These are phyloP conservation scores for Pyracantha coccinea DNA, from an alignment of 331 rosid genomes.

Conservation along the genomic window DNA sequence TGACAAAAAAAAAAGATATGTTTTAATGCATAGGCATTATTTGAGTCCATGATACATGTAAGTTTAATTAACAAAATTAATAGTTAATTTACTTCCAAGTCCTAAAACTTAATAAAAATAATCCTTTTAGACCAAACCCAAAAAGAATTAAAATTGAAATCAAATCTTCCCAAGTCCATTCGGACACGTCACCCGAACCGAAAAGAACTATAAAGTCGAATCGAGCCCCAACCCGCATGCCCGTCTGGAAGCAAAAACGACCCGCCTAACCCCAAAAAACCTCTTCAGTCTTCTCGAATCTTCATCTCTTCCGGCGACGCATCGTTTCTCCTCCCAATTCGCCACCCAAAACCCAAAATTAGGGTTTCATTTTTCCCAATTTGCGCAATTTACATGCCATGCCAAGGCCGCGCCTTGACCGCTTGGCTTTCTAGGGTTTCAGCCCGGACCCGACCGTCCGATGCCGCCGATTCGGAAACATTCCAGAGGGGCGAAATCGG, in stretches of 20 bases:
- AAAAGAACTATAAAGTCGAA: neutral
- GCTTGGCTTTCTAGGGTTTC: constrained; percentile 1
- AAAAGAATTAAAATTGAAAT: too few species aligned
- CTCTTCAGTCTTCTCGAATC: neutral
- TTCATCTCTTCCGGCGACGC: neutral
- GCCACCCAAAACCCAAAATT: neutral
- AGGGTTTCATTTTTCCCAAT: neutral
- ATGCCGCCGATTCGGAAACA: constrained; percentile 18
- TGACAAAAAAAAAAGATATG: too few species aligned
- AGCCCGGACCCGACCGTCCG: neutral
- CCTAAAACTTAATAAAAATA: too few species aligned
- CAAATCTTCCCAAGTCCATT: neutral
- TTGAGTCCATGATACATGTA: too few species aligned
- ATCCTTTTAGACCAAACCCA: too few species aligned
- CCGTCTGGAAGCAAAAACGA: neutral
- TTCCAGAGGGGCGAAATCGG: constrained; percentile 15
- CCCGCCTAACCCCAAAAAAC: neutral
- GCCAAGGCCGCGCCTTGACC: neutral
- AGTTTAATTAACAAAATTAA: neutral
- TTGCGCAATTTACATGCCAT: neutral
- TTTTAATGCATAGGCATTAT: too few species aligned
- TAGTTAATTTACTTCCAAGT: neutral
- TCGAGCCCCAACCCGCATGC: too few species aligned
- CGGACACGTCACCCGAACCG: neutral
- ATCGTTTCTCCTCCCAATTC: neutral